Base-by-base conservation (phyloP, 2,329 filamentous ascomycete species). In the Venturia carpophila region DNA sequence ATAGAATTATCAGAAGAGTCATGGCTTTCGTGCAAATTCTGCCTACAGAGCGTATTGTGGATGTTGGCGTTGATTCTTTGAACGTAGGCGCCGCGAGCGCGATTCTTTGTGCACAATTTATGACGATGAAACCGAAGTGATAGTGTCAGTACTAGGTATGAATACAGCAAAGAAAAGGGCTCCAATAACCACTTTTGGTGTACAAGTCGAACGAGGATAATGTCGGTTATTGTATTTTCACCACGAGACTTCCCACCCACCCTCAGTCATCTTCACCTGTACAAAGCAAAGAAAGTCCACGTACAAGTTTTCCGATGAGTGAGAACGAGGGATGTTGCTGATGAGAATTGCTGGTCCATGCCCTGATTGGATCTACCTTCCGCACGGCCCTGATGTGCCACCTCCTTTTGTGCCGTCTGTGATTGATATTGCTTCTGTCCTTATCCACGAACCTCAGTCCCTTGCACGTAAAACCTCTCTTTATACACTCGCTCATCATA, bases 81-180 rank as follows among this genome's bases (percentile, higher is more conserved):
- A 97, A 99, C 73, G 94, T 97, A 47, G 91, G 90, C 72, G 92
- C 96, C 24, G 93, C 94, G 1, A 86, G 90, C 7, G 91, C 86
- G 0, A 78, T 97, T 61, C 77, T 97, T 62, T 87, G 87, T 67
- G 83, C 87, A 68, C 80, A 87, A 13, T 42, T 66, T 21, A 64
- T 64, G 52, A 24, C 24, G 9, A 39, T 0, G 24, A 64, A 19
- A 42, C 60, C 39, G n/a, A 17, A 21, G 11, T 5, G 30, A n/a
- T 55, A 13, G n/a, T n/a, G n/a, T n/a, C n/a, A n/a, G n/a, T n/a
- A 41, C 2, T 41, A 41, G 4, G 39, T 41, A 10, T 41, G 39
- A 11, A 4, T 10, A 41, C 10, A 41, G 39, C 3, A 10, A 41
- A 10, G 39, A 11, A 41, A 39, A 41, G 10, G 15, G 10, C 10